Base-by-base conservation (phyloP, 768 basidiomycete genomes). In the Pholiota microspora region DNA sequence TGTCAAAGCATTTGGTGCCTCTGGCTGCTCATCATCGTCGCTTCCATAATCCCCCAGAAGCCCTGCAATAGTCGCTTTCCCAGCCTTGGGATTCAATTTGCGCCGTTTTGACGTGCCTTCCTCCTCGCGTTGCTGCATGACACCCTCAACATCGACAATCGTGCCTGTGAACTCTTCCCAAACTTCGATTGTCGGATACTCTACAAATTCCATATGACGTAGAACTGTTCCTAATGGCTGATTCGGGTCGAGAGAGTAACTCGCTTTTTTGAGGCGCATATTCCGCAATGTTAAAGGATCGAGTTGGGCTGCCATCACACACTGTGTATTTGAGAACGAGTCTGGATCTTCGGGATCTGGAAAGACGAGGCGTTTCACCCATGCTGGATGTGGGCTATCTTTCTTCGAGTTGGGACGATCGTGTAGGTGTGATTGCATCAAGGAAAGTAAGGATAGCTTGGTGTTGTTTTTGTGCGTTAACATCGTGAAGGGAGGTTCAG, bases 181-280 rank as follows among this genome's bases (percentile, higher is more conserved):
- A 5, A 95, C 69, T 52, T 93, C 87, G 42, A 96, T 82, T 1
- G 85, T 85, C 6, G 94, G 94, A 63, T 82, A 96, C 67, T 96
- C 94, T 28, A 89, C 78, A 67, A 94, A 93, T 25, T 81, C 73
- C 38, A 82, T 88, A 47, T 82, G 70, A 31, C 73, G 75, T 42
- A 96, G 71, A 7, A 78, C 69, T 23, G 65, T 62, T 8, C 66
- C 62, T 24, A 95, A 73, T 21, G 77, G 67, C 38, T 77, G 60
- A 3, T 69, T 65, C 2, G 79, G 70, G 48, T 89, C 82, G 10
- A 94, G 69, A 29, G 77, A 77, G 64, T 87, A 79, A 65, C 84
- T 89, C 5, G 69, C 73, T 48, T 63, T 62, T 61, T 65, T 73
- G 64, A 50, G 60, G 55, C 12, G 60, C 56, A 21, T 53, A 28